These are phyloP conservation scores for Rhizopus stolonifer DNA, from an alignment of 371 early-diverging fungal genomes.

Conservation along the genomic window DNA sequence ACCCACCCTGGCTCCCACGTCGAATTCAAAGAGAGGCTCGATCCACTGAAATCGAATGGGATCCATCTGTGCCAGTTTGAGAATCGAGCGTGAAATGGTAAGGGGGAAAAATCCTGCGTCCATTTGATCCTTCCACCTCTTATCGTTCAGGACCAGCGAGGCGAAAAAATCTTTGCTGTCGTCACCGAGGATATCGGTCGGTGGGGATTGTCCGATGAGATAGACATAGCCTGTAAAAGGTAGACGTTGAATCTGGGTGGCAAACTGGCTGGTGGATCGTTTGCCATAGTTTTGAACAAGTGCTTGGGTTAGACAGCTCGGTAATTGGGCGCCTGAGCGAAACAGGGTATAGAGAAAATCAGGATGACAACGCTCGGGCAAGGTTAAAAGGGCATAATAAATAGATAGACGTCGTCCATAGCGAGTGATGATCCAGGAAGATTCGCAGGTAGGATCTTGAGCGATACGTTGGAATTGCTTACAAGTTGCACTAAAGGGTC, in stretches of 20 bases:
- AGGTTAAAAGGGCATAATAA: slow-evolving; percentile 27
- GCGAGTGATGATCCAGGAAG: slow-evolving; percentile 26
- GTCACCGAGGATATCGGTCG: not conserved
- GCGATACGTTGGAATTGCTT: slow-evolving; percentile 9
- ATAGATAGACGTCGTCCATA: slow-evolving; percentile 27
- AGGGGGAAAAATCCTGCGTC: slow-evolving; percentile 14
- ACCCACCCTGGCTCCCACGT: slow-evolving; percentile 19
- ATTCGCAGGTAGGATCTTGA: slow-evolving; percentile 9
- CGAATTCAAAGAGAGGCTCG: slow-evolving; percentile 25
- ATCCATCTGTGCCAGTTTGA: slow-evolving; percentile 11
- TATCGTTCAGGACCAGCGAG: not conserved
- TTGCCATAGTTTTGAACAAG: slow-evolving; percentile 24
- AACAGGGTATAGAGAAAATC: slow-evolving; percentile 19
- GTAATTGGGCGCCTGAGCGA: slow-evolving; percentile 23
- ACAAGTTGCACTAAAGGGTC: slow-evolving; percentile 18
- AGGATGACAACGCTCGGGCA: slow-evolving; percentile 21
- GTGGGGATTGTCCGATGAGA: slow-evolving; percentile 1
- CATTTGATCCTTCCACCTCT: not conserved
- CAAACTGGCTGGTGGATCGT: slow-evolving; percentile 1
- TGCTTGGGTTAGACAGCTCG: slow-evolving; percentile 23
- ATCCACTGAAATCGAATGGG: slow-evolving; percentile 1
- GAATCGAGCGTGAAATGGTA: slow-evolving; percentile 4
- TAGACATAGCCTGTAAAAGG: slow-evolving; percentile 30
- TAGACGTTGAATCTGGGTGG: slow-evolving; percentile 14
- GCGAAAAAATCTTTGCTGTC: not conserved